Conservation (phyloP, 2,329 filamentous ascomycete genomes). For the Clarireedia hainanense region DNA sequence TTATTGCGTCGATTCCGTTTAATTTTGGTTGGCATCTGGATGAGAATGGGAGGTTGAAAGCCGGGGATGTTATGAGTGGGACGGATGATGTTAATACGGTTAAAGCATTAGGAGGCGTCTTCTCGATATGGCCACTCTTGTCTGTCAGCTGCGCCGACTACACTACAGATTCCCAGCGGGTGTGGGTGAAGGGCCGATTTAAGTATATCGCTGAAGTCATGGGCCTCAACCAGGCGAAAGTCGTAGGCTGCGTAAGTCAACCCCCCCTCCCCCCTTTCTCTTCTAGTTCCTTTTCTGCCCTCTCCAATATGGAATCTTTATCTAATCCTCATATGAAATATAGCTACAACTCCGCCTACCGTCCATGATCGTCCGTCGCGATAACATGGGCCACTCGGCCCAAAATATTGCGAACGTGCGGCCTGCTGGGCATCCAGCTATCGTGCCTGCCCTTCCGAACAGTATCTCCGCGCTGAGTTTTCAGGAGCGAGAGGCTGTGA, state of each 20-base stretch:
- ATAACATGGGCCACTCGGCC: constrained; percentile 19
- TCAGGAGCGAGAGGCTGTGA: constrained; percentile 41
- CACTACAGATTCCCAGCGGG: constrained; percentile 48
- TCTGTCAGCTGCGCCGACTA: constrained; percentile 50
- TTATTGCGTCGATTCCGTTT: constrained; percentile 54
- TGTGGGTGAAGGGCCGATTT: constrained; percentile 47
- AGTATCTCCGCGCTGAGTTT: constrained; percentile 25
- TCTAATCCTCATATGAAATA: background rate
- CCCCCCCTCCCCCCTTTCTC: background rate
- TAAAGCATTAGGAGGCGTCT: constrained; percentile 51
- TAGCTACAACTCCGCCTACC: constrained; percentile 52
- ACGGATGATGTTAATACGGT: constrained; percentile 19
- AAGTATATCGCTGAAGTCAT: constrained; percentile 46
- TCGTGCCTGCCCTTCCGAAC: background rate
- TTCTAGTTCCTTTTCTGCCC: background rate
- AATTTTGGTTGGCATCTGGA: constrained; percentile 51
- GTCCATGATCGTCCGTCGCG: constrained; percentile 48
- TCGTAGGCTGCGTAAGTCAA: constrained; percentile 42
- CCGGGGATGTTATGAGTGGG: constrained; percentile 12
- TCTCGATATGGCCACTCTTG: constrained; percentile 51
- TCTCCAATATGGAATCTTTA: too few relatives aligned
- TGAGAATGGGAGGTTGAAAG: constrained; percentile 29
- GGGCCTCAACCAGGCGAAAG: constrained; percentile 50
- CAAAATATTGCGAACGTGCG: background rate
- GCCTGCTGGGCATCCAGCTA: background rate